These are phyloP conservation scores for Chrysosporium queenslandicum DNA, from an alignment of 2,329 filamentous ascomycete genomes.

Conservation along the genomic window DNA sequence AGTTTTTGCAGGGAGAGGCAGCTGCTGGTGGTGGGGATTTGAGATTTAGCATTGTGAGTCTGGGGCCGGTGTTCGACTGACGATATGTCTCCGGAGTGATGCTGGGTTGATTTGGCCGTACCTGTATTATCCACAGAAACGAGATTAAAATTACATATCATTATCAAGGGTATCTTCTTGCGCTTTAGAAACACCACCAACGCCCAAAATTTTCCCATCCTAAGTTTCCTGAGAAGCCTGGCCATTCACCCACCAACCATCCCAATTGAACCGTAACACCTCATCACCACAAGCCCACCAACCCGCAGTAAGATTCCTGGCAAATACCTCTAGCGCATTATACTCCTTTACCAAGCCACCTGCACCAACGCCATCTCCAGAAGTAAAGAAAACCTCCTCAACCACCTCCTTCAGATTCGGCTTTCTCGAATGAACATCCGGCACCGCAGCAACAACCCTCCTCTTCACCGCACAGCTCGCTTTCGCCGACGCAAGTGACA, in stretches of 20 bases:
- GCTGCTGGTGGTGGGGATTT: constrained; percentile 47
- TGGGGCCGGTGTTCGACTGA: constrained; percentile 49
- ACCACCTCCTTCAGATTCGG: constrained; percentile 50
- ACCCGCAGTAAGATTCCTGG: constrained; percentile 48
- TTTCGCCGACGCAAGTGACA: constrained; percentile 11
- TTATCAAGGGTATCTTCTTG: background rate
- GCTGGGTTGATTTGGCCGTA: no score
- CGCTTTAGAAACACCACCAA: background rate
- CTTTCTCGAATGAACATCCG: constrained; percentile 56
- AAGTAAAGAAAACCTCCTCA: constrained; percentile 37
- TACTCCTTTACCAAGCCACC: constrained; percentile 27
- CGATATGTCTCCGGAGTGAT: background rate
- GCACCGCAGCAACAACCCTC: constrained; percentile 48
- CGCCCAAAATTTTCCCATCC: background rate
- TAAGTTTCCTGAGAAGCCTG: background rate
- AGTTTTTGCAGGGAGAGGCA: constrained; percentile 50
- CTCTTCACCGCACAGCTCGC: constrained; percentile 26
- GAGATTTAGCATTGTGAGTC: constrained; percentile 53
- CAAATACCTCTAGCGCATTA: constrained; percentile 51
- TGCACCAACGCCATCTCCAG: background rate
- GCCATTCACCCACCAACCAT: constrained; percentile 42
- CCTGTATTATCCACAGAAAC: no score
- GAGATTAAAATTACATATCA: background rate
- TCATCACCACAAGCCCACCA: constrained; percentile 57
- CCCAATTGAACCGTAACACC: constrained; percentile 50